Percentiles rank a stretch among this genome's conserved stretches.
Conservation (phyloP, 148 eudicot genomes). For the Cornus controversa region DNA sequence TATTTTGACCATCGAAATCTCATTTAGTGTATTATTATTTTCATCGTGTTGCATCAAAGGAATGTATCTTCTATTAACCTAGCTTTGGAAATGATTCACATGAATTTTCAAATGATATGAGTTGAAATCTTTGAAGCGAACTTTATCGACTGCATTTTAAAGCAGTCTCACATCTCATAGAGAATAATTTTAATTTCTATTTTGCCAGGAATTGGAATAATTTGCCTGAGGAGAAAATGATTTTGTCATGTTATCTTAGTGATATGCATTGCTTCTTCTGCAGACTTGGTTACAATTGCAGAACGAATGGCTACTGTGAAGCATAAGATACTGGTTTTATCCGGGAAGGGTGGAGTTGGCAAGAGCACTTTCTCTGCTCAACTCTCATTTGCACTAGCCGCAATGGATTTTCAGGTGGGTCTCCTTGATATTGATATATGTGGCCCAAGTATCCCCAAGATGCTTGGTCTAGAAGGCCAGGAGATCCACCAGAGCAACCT, state of each 20-base stretch:
- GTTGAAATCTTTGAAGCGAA: no score
- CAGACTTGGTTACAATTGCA: conserved; percentile 74
- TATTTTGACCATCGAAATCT: no score
- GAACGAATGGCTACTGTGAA: conserved; percentile 96
- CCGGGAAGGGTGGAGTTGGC: conserved; percentile 95
- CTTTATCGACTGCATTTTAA: background rate
- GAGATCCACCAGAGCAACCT: conserved; percentile 92
- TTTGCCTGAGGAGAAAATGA: background rate
- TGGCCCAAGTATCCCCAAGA: conserved; percentile 95
- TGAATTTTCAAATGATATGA: no score
- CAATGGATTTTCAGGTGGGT: conserved; percentile 79
- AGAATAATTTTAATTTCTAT: no score
- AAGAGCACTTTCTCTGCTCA: conserved; percentile 98
- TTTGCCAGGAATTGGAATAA: background rate
- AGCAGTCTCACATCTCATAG: background rate
- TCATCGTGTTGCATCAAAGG: no score
- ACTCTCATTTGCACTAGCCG: conserved; percentile 74
- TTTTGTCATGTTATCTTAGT: background rate
- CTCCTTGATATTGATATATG: conserved; percentile 87
- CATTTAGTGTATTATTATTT: no score
- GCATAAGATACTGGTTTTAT: conserved; percentile 82
- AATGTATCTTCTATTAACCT: no score
- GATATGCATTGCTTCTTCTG: conserved; percentile 7
- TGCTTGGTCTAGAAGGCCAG: conserved; percentile 96
- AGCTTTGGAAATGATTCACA: no score